Evolutionary conservation across 768 basidiomycete genomes (phyloP), one percentile per base, ranked within the genome.

Genomic region (Tulasnella sp.): DNA sequence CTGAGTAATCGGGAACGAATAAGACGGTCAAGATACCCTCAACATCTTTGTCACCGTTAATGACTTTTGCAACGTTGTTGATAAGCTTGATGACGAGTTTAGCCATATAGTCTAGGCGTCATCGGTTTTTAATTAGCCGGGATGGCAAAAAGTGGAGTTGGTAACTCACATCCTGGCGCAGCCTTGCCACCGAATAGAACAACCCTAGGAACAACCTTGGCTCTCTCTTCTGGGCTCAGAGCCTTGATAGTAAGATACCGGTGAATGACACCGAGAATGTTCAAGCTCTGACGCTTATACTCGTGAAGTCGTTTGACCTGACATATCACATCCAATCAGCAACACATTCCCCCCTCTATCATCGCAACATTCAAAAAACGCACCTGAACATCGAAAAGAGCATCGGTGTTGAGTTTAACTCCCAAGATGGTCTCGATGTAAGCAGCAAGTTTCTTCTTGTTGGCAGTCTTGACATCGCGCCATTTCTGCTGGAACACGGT

Each of bases 111-210:
- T 92, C 84, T 84, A 40, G 13, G 2, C 15, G 27, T 19, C 15
- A 51, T 43, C 34, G 64, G 48, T 54, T 55, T 52, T 29, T 8
- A 56, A 19, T 22, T 31, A 7, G 19, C 35, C 3, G 22, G 44
- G 16, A 9, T 45, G 25, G 15, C 16, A 34, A 19, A n/a, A 16
- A 10, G 12, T n/a, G 24, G 16, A 5, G 69, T 59, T 7, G 50
- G 13, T 34, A 22, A 53, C 80, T 61, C 62, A 83, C 82, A 89
- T 53, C 80, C 92, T 33, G 93, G 93, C 0, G 93, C 93, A 47
- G 93, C 91, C 65, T 96, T 96, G 56, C 95, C 93, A 28, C 89
- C 93, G 57, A 99, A 98, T 72, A 99, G 85, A n/a, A 89, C 83
- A 16, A 89, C 90, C 46, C 79, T 76, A n/a, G 79, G 83, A 58